Percentiles rank a stretch among this genome's conserved stretches.
These are phyloP conservation scores for Geosmithia morbida DNA, from an alignment of 2,329 filamentous ascomycete genomes.

Conservation along the genomic window DNA sequence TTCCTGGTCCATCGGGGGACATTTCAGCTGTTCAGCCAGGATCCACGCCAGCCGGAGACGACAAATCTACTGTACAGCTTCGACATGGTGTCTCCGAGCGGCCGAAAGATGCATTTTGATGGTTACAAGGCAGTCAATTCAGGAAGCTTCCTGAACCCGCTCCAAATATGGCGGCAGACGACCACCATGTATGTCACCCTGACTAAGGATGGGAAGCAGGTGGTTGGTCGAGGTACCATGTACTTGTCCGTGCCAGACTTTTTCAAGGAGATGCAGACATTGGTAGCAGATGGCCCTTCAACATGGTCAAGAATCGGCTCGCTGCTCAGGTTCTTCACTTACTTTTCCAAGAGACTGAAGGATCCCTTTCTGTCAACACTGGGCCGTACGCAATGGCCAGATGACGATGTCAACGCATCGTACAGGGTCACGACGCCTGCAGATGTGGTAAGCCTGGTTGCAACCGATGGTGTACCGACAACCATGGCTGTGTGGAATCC, in stretches of 20 bases:
- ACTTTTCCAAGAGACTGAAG: conserved; percentile 3
- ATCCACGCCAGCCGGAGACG: conserved; percentile 38
- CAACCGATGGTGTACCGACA: conserved; percentile 36
- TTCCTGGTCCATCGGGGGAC: conserved; percentile 45
- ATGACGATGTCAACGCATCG: conserved; percentile 1
- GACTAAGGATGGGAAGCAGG: conserved; percentile 18
- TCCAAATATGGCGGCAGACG: conserved; percentile 45
- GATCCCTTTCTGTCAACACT: conserved; percentile 8
- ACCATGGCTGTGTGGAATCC: conserved; percentile 44
- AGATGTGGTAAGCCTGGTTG: conserved; percentile 26
- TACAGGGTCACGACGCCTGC: conserved; percentile 13
- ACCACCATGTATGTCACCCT: conserved; percentile 49
- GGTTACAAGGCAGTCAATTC: conserved; percentile 50
- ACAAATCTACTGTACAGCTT: conserved; percentile 47
- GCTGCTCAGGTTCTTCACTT: not conserved
- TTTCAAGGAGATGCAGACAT: conserved; percentile 35
- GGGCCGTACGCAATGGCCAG: conserved; percentile 7
- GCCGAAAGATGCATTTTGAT: conserved; percentile 39
- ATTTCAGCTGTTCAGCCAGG: conserved; percentile 41
- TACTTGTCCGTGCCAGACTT: conserved; percentile 39
- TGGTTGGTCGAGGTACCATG: conserved; percentile 44
- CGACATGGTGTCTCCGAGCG: conserved; percentile 39
- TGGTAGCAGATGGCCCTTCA: conserved; percentile 14
- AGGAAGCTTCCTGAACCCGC: conserved; percentile 38
- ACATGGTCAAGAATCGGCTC: not conserved